These are phyloP conservation scores for Ceratocystis alfenasii DNA, from an alignment of 2,329 filamentous ascomycete genomes.

Conservation along the genomic window DNA sequence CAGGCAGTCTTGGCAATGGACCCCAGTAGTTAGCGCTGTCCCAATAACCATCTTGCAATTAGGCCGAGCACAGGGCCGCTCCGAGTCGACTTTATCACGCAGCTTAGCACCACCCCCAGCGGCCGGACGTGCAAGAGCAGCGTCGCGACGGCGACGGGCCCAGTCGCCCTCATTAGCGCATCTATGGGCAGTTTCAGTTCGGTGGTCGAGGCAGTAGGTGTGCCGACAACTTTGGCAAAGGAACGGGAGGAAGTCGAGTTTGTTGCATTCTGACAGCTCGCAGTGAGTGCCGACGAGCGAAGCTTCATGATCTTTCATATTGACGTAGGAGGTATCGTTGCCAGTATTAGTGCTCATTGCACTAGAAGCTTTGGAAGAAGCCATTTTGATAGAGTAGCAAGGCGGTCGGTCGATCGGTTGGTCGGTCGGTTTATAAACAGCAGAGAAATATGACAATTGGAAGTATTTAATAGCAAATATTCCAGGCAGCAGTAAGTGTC, in stretches of 20 bases:
- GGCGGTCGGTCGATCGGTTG: not conserved
- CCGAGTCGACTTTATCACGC: slow-evolving; percentile 38
- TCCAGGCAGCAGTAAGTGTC: slow-evolving; percentile 7
- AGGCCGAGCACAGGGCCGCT: slow-evolving; percentile 56
- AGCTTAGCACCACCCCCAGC: slow-evolving; percentile 44
- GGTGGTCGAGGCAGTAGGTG: slow-evolving; percentile 89
- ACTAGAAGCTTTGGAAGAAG: slow-evolving; percentile 14
- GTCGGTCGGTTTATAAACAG: slow-evolving; percentile 4
- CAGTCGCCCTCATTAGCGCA: slow-evolving; percentile 50
- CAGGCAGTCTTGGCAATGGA: slow-evolving; percentile 61
- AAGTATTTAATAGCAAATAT: slow-evolving; percentile 1
- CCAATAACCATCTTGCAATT: slow-evolving; percentile 60
- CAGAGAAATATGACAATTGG: not conserved
- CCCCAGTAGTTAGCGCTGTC: slow-evolving; percentile 53
- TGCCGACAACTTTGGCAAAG: slow-evolving; percentile 76
- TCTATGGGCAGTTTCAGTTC: slow-evolving; percentile 69
- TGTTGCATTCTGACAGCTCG: slow-evolving; percentile 80
- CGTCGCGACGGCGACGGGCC: slow-evolving; percentile 45
- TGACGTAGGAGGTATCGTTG: slow-evolving; percentile 49
- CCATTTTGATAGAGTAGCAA: slow-evolving; percentile 7
- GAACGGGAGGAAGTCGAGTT: slow-evolving; percentile 93
- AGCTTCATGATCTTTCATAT: slow-evolving; percentile 66
- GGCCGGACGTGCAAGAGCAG: slow-evolving; percentile 41
- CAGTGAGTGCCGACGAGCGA: slow-evolving; percentile 83
- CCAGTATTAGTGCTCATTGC: slow-evolving; percentile 28